Conservation (phyloP, 176 grass and related monocot genomes). For the Dactylis glomerata region DNA sequence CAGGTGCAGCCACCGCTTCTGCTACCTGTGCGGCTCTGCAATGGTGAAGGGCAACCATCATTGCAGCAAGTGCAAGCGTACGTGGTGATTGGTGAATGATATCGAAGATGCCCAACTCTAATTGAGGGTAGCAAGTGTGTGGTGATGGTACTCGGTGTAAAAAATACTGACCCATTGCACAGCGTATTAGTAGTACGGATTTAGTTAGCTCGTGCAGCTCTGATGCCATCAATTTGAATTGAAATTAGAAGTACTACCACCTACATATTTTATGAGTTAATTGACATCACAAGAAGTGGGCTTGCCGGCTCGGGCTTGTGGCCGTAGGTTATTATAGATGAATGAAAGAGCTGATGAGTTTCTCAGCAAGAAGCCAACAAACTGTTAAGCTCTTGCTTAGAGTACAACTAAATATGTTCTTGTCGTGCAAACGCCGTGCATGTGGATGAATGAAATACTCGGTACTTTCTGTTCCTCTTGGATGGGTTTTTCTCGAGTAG, state of each 20-base stretch:
- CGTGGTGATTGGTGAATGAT: constrained; percentile 41
- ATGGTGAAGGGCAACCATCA: constrained; percentile 53
- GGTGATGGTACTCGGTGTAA: background rate
- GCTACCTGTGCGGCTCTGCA: constrained; percentile 62
- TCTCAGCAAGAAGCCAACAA: background rate
- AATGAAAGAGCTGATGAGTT: background rate
- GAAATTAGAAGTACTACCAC: background rate
- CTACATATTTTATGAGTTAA: background rate
- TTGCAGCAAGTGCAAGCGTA: constrained; percentile 46
- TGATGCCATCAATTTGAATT: background rate
- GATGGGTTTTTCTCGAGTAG: background rate
- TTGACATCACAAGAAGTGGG: too few species aligned
- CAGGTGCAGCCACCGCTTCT: constrained; percentile 73
- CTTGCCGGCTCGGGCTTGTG: background rate
- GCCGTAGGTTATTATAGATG: background rate
- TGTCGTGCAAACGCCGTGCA: background rate
- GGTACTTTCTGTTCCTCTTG: background rate
- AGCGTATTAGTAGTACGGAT: background rate
- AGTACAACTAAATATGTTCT: background rate
- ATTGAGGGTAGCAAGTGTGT: background rate
- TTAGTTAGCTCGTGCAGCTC: background rate
- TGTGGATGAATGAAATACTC: background rate
- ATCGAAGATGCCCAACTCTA: background rate
- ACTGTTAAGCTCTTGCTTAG: background rate
- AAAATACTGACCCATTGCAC: too few species aligned